These are phyloP conservation scores for Takakia lepidozioides DNA, from an alignment of 225 moss, liverwort and hornwort species.

Conservation along the genomic window DNA sequence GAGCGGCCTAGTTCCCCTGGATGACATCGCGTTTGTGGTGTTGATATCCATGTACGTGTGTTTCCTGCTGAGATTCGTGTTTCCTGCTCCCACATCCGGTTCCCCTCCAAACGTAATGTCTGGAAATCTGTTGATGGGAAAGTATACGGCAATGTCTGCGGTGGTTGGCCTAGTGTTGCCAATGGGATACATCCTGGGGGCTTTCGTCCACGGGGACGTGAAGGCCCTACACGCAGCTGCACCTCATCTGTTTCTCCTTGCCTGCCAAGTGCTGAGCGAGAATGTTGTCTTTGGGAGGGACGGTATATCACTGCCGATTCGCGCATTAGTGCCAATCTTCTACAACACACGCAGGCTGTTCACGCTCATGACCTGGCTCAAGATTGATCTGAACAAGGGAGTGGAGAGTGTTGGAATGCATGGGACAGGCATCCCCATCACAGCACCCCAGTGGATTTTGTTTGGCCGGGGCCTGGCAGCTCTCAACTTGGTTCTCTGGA, in stretches of 20 bases:
- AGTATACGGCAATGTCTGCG: slow-evolving; percentile 16
- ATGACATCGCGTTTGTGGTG: slow-evolving; percentile 24
- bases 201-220: slow-evolving; percentile 35
- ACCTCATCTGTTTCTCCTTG: slow-evolving; percentile 41
- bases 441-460: slow-evolving; percentile 12
- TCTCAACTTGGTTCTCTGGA: slow-evolving; percentile 26
- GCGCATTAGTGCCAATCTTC: slow-evolving; percentile 33
- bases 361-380: slow-evolving; percentile 27
- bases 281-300: slow-evolving; percentile 16
- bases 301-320: slow-evolving; percentile 19
- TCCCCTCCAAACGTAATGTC: slow-evolving; percentile 20
- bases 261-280: slow-evolving; percentile 32
- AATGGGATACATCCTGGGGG: slow-evolving; percentile 29
- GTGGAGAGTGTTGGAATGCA: slow-evolving; percentile 23
- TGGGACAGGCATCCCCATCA: slow-evolving; percentile 4
- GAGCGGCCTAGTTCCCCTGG: slow-evolving; percentile 28
- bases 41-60: slow-evolving; percentile 31
- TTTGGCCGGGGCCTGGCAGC: slow-evolving; percentile 28
- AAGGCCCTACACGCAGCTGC: slow-evolving; percentile 25
- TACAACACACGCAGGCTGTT: slow-evolving; percentile 47
- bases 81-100: slow-evolving; percentile 19
- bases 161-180: slow-evolving; percentile 32
- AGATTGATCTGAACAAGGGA: slow-evolving; percentile 22
- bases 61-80: slow-evolving; percentile 21
- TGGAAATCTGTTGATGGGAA: neutral